These are phyloP conservation scores for Avena eriantha DNA, from an alignment of 176 grass and related monocot genomes.

Conservation along the genomic window DNA sequence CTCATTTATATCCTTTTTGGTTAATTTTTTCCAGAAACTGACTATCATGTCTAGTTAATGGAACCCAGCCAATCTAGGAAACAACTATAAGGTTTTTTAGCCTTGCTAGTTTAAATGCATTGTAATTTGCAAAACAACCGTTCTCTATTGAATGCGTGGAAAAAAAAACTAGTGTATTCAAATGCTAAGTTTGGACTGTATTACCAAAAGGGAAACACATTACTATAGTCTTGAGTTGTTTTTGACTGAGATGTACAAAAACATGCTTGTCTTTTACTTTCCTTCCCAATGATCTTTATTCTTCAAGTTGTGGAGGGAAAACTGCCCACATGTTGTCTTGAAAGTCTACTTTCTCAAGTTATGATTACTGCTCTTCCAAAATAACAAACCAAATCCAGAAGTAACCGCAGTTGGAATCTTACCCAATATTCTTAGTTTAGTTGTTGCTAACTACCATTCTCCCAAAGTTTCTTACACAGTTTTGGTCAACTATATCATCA, in stretches of 20 bases:
- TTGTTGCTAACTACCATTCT: background rate
- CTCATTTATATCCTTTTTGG: background rate
- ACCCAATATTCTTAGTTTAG: background rate
- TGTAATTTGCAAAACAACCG: background rate
- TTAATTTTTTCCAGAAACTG: background rate
- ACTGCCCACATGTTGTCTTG: background rate
- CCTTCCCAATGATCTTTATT: background rate
- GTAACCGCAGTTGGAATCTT: background rate
- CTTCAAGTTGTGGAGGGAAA: background rate
- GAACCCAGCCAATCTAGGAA: constrained; percentile 18
- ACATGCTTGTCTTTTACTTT: background rate
- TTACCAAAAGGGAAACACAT: too few species aligned
- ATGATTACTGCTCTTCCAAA: background rate
- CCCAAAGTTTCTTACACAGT: background rate
- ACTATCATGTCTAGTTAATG: background rate
- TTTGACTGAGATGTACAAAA: background rate
- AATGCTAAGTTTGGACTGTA: too few species aligned
- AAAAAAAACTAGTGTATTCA: constrained; percentile 12
- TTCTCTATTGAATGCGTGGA: background rate
- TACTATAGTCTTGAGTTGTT: too few species aligned
- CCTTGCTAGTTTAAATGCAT: constrained; percentile 11
- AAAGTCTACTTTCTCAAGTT: background rate
- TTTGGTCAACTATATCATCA: background rate
- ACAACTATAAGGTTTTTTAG: background rate
- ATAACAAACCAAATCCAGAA: background rate